Percentiles rank a stretch among this genome's conserved stretches.
These are phyloP conservation scores for Beauveria bassiana DNA, from an alignment of 2,329 filamentous ascomycete genomes.

Conservation along the genomic window DNA sequence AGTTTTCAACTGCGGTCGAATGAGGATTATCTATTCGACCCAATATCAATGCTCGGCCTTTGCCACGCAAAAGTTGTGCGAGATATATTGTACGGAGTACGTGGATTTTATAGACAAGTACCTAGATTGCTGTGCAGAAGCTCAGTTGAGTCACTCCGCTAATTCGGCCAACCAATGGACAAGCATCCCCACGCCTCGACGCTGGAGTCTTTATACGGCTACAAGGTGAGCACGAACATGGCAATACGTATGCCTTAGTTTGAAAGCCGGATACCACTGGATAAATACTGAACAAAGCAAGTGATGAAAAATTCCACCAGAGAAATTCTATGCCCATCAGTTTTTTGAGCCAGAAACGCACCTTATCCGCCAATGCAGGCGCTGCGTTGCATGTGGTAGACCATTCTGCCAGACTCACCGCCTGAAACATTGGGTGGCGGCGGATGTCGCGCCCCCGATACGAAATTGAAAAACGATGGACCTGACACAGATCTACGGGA, in stretches of 20 bases:
- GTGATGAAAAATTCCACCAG: no score
- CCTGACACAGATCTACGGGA: not conserved
- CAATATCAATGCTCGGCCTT: not conserved
- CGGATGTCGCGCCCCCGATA: not conserved
- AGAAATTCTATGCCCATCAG: no score
- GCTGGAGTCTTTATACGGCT: not conserved
- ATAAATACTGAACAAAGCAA: no score
- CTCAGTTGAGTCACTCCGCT: constrained; percentile 3
- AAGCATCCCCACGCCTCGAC: not conserved
- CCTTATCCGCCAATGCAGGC: not conserved
- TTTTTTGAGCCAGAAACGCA: not conserved
- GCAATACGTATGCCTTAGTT: not conserved
- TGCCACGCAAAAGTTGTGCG: not conserved
- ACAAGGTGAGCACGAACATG: not conserved
- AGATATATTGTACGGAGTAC: not conserved
- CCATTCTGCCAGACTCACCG: constrained; percentile 24
- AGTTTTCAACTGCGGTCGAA: not conserved
- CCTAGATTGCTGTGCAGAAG: not conserved
- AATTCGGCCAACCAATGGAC: not conserved
- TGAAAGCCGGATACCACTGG: no score
- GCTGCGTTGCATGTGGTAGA: no score
- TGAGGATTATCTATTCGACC: not conserved
- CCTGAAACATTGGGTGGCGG: constrained; percentile 17
- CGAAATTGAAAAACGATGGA: not conserved
- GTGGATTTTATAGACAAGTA: not conserved